Evolutionary conservation across 352 stramenopile genomes (phyloP), one percentile per base, ranked within the genome.

Genomic region (Aphanomyces cochlioides): DNA sequence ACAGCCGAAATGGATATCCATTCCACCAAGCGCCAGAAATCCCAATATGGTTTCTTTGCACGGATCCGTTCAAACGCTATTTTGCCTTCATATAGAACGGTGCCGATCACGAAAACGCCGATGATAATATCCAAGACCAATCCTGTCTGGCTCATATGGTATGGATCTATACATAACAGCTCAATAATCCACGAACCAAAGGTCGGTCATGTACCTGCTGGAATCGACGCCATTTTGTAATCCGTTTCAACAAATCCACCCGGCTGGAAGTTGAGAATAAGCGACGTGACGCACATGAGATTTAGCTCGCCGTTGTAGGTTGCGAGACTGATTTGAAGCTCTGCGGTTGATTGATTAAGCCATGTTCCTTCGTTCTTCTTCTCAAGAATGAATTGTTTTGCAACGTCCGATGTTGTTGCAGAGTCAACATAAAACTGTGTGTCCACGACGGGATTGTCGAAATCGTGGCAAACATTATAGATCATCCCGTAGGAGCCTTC

Each of bases 241-340:
- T 39, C 15, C 7, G 54, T 56, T 3, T 79, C 60, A 15, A 85
- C 63, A 3, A n/a, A 74, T 1, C 80, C 80, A 0, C 80, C 80
- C 36, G 71, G 69, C 34, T 75, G 54, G 56, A 85, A 80, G 6
- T 67, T 43, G 17, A 88, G 19, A 28, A 56, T 58, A 53, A 86
- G 74, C 48, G 82, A 50, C 3, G 77, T 85, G 47, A 83, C 74
- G 0, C 74, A 77, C 36, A 84, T 84, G 1, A 71, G 72, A 21
- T 86, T 67, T 5, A 88, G 43, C 53, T 88, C 80, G 36, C 80
- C 79, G 36, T 88, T 85, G 76, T 85, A 88, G 4, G 74, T 81
- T 39, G 85, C 75, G 45, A 86, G 63, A 3, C 74, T 86, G 54
- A 85, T 73, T 38, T 75, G 5, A 7, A 88, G 80, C 47, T 77